A percentile compares a stretch with the other conserved stretches of the same genome.
These are phyloP conservation scores for Cryphonectria parasitica DNA, from an alignment of 2,329 filamentous ascomycete genomes.

Conservation along the genomic window DNA sequence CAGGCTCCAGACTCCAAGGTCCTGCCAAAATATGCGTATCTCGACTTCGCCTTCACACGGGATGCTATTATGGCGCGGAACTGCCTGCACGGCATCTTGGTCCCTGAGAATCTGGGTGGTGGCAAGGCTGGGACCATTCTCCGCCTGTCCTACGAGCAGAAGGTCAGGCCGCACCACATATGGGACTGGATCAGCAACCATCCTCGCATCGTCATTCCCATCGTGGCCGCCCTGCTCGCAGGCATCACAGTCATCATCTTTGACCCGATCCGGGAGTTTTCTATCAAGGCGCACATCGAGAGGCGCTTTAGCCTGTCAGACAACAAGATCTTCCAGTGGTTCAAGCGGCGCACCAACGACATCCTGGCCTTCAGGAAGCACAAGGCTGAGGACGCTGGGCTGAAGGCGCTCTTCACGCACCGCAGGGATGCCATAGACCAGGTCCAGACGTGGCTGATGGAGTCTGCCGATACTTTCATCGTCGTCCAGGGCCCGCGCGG, in stretches of 20 bases:
- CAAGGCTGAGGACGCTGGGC: constrained; percentile 66
- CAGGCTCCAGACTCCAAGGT: constrained; percentile 88
- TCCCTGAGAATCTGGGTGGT: constrained; percentile 71
- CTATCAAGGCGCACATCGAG: constrained; percentile 86
- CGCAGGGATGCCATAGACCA: constrained; percentile 80
- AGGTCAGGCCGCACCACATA: constrained; percentile 75
- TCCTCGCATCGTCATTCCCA: constrained; percentile 84
- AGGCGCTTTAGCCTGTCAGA: constrained; percentile 74
- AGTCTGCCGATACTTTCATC: constrained; percentile 89
- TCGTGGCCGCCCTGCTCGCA: constrained; percentile 79
- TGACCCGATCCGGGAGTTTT: constrained; percentile 92
- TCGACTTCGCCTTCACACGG: constrained; percentile 75
- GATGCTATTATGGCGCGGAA: constrained; percentile 89
- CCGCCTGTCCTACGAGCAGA: constrained; percentile 81
- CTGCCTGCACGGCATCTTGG: constrained; percentile 83
- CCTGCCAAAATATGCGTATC: constrained; percentile 75
- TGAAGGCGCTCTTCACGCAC: constrained; percentile 86
- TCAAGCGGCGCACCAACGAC: constrained; percentile 72
- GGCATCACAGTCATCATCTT: constrained; percentile 86
- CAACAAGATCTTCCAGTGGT: constrained; percentile 77
- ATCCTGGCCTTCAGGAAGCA: constrained; percentile 63
- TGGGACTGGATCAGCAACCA: constrained; percentile 88
- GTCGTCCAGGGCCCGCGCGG: constrained; percentile 91
- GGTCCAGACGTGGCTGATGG: constrained; percentile 82
- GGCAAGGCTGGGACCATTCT: constrained; percentile 77